These are phyloP conservation scores for Venturia asperata DNA, from an alignment of 2,329 filamentous ascomycete genomes.

Conservation along the genomic window DNA sequence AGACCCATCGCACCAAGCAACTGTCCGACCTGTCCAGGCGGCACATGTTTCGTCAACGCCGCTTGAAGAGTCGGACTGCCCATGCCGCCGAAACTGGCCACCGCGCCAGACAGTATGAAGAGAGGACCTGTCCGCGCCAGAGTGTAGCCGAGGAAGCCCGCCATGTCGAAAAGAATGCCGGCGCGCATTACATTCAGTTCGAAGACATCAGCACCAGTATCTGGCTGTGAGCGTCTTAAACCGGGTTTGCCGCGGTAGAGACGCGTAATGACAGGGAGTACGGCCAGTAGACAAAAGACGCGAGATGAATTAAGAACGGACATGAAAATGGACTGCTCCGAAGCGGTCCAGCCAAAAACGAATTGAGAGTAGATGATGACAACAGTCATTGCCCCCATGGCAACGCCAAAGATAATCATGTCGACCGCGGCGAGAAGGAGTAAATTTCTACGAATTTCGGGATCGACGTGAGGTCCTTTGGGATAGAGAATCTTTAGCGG, in stretches of 20 bases:
- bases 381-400: constrained; percentile 74
- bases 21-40: constrained; percentile 71
- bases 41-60: constrained; percentile 83
- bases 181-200: constrained; percentile 71
- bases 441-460: constrained; percentile 68
- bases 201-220: constrained; percentile 63
- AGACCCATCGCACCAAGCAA: constrained; percentile 84
- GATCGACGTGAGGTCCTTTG: constrained; percentile 54
- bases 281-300: constrained; percentile 64
- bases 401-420: constrained; percentile 70
- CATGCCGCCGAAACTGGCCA: constrained; percentile 74
- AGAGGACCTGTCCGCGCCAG: constrained; percentile 53
- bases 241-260: constrained; percentile 55
- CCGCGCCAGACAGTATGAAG: constrained; percentile 64
- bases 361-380: constrained; percentile 76
- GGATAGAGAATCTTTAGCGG: constrained; percentile 76
- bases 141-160: constrained; percentile 70
- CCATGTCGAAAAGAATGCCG: constrained; percentile 66
- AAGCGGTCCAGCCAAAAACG: constrained; percentile 73
- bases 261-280: constrained; percentile 72
- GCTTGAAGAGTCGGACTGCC: constrained; percentile 79
- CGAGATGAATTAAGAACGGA: constrained; percentile 71
- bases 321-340: constrained; percentile 74
- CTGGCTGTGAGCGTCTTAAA: constrained; percentile 25
- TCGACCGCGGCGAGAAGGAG: constrained; percentile 73